Base-by-base conservation (phyloP, 2,329 filamentous ascomycete species). In the Colletotrichum tofieldiae region DNA sequence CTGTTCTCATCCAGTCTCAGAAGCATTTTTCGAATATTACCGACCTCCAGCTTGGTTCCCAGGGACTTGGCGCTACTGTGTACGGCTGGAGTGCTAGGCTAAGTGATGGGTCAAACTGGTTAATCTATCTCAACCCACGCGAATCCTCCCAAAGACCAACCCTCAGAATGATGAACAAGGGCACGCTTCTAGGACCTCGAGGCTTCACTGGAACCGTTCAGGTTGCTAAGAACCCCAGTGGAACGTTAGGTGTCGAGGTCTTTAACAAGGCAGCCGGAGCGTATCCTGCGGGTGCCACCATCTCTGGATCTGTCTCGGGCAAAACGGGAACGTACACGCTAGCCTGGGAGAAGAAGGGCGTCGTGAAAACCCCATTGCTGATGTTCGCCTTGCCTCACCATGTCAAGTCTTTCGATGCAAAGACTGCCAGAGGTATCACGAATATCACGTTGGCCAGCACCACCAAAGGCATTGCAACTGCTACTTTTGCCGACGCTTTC, bases 341-440 rank as follows among this genome's bases (percentile, higher is more conserved):
- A 54, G 80, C 81, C 0, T 96, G 92, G 84, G 82, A 83, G 9
- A 95, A 93, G 78, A 86, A 84, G 0, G 94, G 94, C 16, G 82
- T 87, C 23, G 78, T 83, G 41, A 80, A 82, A 8, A 81, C 85
- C 7, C 86, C 83, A 62, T 83, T 95, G 23, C 83, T 94, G 65
- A 95, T 95, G 91, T 96, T 92, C 77, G 93, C 92, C 23, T 82
- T 97, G 60, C 93, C 94, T 14, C 94, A 97, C 80, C 94, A 96
- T 73, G 79, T 93, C 8, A 83, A 89, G 47, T 93, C 92, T 0
- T 93, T 97, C 71, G 89, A 93, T 72, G 75, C 78, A 1, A 78
- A 79, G 0, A 86, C 85, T 1, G 70, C 75, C 12, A 90, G 89
- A 7, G 82, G 81, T 9, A 81, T 82, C 18, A 82, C 84, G 2